These are phyloP conservation scores for Croton laevigatus DNA, from an alignment of 441 rosid genomes.

Conservation along the genomic window DNA sequence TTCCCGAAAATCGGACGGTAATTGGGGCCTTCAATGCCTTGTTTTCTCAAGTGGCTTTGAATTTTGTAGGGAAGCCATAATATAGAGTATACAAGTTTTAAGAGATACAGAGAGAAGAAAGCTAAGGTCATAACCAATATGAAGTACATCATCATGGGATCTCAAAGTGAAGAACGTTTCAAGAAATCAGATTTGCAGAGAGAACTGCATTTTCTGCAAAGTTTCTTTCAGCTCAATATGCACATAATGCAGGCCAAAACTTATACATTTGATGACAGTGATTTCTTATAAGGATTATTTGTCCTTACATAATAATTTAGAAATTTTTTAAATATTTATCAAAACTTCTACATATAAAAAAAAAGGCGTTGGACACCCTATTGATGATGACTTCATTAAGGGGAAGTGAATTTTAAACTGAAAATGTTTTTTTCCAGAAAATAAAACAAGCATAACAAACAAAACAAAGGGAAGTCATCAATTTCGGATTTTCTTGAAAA, in stretches of 20 bases:
- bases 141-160: background rate
- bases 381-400: background rate
- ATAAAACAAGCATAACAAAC: background rate
- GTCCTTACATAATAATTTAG: background rate
- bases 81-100: background rate
- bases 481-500: conserved; percentile 38
- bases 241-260: background rate
- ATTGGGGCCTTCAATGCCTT: conserved; percentile 41
- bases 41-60: conserved; percentile 40
- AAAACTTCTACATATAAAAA: background rate
- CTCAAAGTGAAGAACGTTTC: background rate
- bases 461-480: conserved; percentile 3
- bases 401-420: background rate
- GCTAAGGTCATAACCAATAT: background rate
- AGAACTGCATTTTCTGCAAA: background rate
- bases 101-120: background rate
- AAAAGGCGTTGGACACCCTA: background rate
- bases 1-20: conserved; percentile 47
- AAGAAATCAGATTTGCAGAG: background rate
- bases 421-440: background rate
- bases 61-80: conserved; percentile 49
- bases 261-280: background rate
- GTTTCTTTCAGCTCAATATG: background rate
- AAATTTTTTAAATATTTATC: background rate
- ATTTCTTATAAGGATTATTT: background rate